Evolutionary conservation across 1,284 basidiomycete genomes (phyloP).

Genomic region (Apiotrichum laibachii): DNA sequence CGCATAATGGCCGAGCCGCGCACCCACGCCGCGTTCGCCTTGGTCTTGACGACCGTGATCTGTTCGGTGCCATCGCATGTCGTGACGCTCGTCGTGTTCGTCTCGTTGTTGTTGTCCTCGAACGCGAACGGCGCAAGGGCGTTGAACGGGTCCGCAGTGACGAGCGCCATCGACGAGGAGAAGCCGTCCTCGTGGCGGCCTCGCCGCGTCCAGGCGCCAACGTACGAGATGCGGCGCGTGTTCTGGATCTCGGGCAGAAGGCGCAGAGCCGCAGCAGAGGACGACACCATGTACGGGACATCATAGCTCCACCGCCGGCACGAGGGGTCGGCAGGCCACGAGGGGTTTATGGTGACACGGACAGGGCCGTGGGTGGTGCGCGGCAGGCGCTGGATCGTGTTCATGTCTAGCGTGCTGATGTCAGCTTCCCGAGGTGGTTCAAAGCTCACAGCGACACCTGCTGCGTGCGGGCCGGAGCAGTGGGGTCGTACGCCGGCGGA

Average conservation of each 20-base stretch:
- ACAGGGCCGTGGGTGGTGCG: constrained; percentile 63
- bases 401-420: constrained; percentile 65
- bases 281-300: constrained; percentile 4
- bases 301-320: constrained; percentile 12
- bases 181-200: constrained; percentile 81
- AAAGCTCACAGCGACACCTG: constrained; percentile 63
- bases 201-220: constrained; percentile 72
- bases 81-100: background rate
- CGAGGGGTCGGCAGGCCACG: background rate
- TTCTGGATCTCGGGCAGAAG: constrained; percentile 59
- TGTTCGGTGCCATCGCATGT: background rate
- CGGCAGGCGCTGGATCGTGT: constrained; percentile 68
- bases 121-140: constrained; percentile 48
- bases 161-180: constrained; percentile 54
- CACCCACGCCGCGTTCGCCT: background rate
- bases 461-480: constrained; percentile 4
- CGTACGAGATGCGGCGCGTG: constrained; percentile 64
- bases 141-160: constrained; percentile 37
- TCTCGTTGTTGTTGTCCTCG: background rate
- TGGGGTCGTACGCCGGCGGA: constrained; percentile 15
- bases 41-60: constrained; percentile 1
- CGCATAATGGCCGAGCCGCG: background rate
- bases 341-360: constrained; percentile 72
- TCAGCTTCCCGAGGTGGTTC: background rate
- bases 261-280: constrained; percentile 3